Conservation (phyloP, 2,329 filamentous ascomycete genomes). For the Fusarium dlaminii region DNA sequence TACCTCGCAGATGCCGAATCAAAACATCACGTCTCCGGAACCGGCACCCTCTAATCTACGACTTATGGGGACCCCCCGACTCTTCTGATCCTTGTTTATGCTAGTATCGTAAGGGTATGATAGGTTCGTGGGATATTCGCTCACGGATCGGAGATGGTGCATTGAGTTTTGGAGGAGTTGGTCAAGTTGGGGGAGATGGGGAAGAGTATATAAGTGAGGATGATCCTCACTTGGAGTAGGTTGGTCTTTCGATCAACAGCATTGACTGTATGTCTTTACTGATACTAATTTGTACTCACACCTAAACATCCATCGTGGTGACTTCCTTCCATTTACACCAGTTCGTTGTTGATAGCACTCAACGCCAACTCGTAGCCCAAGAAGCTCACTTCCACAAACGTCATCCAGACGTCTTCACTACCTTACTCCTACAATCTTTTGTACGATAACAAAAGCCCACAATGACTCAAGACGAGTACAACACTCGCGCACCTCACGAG, state of each 20-base stretch:
- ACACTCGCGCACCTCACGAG: slow-evolving; percentile 55
- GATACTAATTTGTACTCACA: not conserved
- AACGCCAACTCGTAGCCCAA: not conserved
- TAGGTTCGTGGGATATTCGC: slow-evolving; percentile 2
- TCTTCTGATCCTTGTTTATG: not conserved
- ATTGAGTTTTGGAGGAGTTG: slow-evolving; percentile 18
- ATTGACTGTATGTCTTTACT: slow-evolving; percentile 3
- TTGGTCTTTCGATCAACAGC: not conserved
- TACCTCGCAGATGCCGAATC: slow-evolving; percentile 7
- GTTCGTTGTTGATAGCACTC: not conserved
- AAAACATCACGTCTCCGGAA: not conserved
- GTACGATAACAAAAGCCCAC: not conserved
- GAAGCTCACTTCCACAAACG: not conserved
- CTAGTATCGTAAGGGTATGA: not conserved
- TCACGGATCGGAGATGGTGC: slow-evolving; percentile 30
- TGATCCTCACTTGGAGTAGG: not conserved
- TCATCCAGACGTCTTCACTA: not conserved
- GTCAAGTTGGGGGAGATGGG: slow-evolving; percentile 15
- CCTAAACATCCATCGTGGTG: not conserved
- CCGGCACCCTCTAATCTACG: not conserved
- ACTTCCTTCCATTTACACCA: not conserved
- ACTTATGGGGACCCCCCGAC: not conserved
- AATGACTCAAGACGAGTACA: slow-evolving; percentile 42
- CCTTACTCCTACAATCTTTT: not conserved
- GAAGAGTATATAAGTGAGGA: slow-evolving; percentile 24